phyloP scores from a whole-genome alignment of 345 rosid species.

The Camelina hispida region DNA sequence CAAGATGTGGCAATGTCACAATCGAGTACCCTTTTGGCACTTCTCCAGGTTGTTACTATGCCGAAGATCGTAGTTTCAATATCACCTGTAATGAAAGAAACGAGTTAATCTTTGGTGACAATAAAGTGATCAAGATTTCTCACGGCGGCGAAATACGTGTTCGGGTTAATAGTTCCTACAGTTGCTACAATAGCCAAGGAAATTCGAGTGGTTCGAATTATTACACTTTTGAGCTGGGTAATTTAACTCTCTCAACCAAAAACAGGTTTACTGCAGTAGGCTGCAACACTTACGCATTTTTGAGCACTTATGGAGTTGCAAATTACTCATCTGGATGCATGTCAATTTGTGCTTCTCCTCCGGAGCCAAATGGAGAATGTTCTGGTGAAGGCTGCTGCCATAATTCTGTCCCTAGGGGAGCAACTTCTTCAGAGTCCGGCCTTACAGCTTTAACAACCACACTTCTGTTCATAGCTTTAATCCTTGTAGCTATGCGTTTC shows the following conservation, averaged over 20 bases:
- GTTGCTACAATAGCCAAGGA: not conserved
- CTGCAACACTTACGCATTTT: constrained; percentile 31
- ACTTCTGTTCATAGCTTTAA: not conserved
- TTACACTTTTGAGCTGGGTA: not conserved
- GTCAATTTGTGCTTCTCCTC: not conserved
- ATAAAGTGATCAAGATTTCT: not conserved
- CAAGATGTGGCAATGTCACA: constrained; percentile 29
- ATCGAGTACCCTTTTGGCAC: constrained; percentile 50
- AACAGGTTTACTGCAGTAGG: constrained; percentile 47
- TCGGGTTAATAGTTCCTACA: not conserved
- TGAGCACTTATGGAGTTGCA: not conserved
- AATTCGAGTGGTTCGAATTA: no score
- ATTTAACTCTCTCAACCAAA: constrained; percentile 5
- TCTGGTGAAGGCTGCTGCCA: constrained; percentile 32
- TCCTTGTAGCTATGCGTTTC: constrained; percentile 29
- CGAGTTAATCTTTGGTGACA: not conserved
- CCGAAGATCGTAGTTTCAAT: not conserved
- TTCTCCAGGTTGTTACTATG: constrained; percentile 32
- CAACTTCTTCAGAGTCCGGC: accelerated
- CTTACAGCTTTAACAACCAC: not conserved
- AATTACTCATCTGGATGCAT: constrained; percentile 16
- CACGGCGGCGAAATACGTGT: constrained; percentile 34
- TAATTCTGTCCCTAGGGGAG: not conserved
- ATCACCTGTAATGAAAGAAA: constrained; percentile 27
- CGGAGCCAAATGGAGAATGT: not conserved